Evolutionary conservation across 148 eudicot genomes (phyloP).

Genomic region (Fagopyrum homotropicum): DNA sequence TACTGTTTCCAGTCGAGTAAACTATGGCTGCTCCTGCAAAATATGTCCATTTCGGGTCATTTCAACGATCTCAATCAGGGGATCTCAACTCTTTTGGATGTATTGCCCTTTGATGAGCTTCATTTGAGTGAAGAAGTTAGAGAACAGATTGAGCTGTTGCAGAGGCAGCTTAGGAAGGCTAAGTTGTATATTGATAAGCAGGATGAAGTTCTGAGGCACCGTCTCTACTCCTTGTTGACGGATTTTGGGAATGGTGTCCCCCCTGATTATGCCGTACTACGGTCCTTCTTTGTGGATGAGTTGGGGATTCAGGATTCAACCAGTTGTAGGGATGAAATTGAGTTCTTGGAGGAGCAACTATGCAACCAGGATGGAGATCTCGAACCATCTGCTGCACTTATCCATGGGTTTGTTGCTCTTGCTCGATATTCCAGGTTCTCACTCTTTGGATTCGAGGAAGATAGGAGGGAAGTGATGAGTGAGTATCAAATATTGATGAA

Average conservation of each 20-base stretch:
- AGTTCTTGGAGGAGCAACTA: constrained; percentile 84
- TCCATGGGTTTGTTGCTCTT: constrained; percentile 67
- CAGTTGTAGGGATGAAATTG: constrained; percentile 54
- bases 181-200: constrained; percentile 45
- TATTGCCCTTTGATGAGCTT: constrained; percentile 49
- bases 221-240: constrained; percentile 40
- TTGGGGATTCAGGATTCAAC: constrained; percentile 42
- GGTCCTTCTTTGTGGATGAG: constrained; percentile 40
- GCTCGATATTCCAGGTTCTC: constrained; percentile 58
- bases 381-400: constrained; percentile 54
- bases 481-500: constrained; percentile 14
- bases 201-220: constrained; percentile 50
- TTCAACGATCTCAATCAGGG: constrained; percentile 80
- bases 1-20: constrained; percentile 57
- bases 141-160: constrained; percentile 65
- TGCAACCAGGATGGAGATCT: constrained; percentile 59
- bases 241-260: constrained; percentile 48
- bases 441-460: constrained; percentile 68
- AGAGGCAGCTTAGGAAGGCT: constrained; percentile 41
- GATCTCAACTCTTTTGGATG: constrained; percentile 72
- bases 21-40: constrained; percentile 77
- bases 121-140: constrained; percentile 46
- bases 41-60: constrained; percentile 66
- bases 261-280: constrained; percentile 35
- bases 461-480: constrained; percentile 39